Evolutionary conservation across 306 rosid genomes (phyloP).

Genomic region (Lathyrus sativus): DNA sequence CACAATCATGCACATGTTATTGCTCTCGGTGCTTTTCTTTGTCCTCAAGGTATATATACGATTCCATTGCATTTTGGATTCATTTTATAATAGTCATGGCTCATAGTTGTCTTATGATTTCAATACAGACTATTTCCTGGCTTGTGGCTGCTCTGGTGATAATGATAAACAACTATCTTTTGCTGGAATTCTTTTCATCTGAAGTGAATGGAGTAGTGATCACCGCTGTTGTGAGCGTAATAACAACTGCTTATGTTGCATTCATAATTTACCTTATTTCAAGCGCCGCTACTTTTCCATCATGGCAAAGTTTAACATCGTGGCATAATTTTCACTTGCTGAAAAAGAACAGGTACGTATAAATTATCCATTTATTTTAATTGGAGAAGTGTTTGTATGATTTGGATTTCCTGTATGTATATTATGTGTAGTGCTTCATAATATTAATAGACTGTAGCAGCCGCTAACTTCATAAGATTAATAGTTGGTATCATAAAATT

Average conservation of each 20-base stretch:
- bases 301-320: constrained; percentile 49
- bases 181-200: constrained; percentile 72
- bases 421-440: no score
- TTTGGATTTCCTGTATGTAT: no score
- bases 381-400: no score
- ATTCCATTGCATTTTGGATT: constrained; percentile 23
- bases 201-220: constrained; percentile 66
- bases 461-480: no score
- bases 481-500: no score
- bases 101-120: constrained; percentile 23
- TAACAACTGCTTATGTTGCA: constrained; percentile 68
- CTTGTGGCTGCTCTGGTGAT: constrained; percentile 93
- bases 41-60: constrained; percentile 69
- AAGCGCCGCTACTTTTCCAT: constrained; percentile 45
- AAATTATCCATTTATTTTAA: no score
- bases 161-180: constrained; percentile 82
- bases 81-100: constrained; percentile 6
- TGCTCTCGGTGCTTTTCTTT: no score
- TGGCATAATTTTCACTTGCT: no score
- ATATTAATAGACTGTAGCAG: no score
- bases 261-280: constrained; percentile 76
- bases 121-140: constrained; percentile 76
- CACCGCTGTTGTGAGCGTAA: constrained; percentile 36
- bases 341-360: no score
- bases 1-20: no score